phyloP scores from a whole-genome alignment of 176 grass and related monocot genomes.

The Carex scoparia region DNA sequence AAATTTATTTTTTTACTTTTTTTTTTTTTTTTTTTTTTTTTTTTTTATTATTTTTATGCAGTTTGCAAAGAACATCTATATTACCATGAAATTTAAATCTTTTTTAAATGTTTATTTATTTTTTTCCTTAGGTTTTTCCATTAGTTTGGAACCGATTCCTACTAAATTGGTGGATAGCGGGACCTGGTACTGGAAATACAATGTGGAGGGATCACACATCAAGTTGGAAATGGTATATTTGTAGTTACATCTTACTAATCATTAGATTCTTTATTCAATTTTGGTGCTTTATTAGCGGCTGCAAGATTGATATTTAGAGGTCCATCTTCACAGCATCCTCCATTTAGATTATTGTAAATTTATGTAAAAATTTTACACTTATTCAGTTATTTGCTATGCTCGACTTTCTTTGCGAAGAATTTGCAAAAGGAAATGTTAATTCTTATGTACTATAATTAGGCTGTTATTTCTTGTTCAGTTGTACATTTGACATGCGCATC shows the following conservation, averaged over 20 bases:
- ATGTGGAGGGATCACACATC: slow-evolving; percentile 43
- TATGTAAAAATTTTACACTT: background rate
- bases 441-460: background rate
- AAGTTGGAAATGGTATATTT: slow-evolving; percentile 73
- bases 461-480: background rate
- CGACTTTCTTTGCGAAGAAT: background rate
- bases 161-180: slow-evolving; percentile 51
- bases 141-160: slow-evolving; percentile 52
- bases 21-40: too few species aligned
- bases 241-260: slow-evolving; percentile 28
- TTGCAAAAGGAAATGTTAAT: background rate
- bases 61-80: background rate
- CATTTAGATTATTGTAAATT: slow-evolving; percentile 10
- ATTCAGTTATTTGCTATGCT: background rate
- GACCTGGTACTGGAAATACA: slow-evolving; percentile 85
- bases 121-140: slow-evolving; percentile 43
- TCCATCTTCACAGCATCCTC: background rate
- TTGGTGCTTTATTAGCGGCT: slow-evolving; percentile 23
- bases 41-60: too few species aligned
- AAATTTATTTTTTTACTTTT: too few species aligned
- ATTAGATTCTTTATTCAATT: slow-evolving; percentile 45
- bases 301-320: background rate
- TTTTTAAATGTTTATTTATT: slow-evolving; percentile 14
- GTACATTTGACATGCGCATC: background rate
- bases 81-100: background rate